Conservation (phyloP, 257 asterid species). For the Echites panduratus region DNA sequence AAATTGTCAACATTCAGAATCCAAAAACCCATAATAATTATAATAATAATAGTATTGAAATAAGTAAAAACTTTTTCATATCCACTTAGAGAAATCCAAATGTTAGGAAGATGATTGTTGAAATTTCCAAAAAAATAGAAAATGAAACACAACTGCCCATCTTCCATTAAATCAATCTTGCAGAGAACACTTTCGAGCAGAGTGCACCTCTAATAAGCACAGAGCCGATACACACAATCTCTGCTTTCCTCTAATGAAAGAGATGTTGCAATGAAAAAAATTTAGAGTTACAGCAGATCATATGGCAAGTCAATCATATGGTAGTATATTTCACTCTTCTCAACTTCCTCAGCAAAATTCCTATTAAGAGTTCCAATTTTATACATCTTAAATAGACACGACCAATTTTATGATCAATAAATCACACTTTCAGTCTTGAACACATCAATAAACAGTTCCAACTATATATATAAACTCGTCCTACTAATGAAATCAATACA, state of each 20-base stretch:
- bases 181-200: conserved; percentile 29
- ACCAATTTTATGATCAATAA: too few species aligned
- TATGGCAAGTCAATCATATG: too few species aligned
- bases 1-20: too few species aligned
- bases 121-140: conserved; percentile 1
- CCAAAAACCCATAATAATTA: too few species aligned
- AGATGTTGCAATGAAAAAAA: too few species aligned
- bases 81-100: background rate
- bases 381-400: too few species aligned
- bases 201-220: conserved; percentile 10
- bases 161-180: conserved; percentile 16
- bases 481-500: background rate
- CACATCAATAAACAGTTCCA: background rate
- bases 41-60: too few species aligned
- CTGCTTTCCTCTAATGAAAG: conserved; percentile 1
- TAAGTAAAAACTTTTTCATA: background rate
- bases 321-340: too few species aligned
- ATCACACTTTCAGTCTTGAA: background rate
- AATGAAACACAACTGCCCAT: conserved; percentile 31
- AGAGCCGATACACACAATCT: conserved; percentile 21
- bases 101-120: conserved; percentile 31
- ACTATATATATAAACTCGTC: background rate
- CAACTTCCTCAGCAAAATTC: too few species aligned
- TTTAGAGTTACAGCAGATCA: background rate
- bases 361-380: too few species aligned